Evolutionary conservation across 1,139 yeast species (phyloP).

Genomic region (Yamadazyma dendronema): DNA sequence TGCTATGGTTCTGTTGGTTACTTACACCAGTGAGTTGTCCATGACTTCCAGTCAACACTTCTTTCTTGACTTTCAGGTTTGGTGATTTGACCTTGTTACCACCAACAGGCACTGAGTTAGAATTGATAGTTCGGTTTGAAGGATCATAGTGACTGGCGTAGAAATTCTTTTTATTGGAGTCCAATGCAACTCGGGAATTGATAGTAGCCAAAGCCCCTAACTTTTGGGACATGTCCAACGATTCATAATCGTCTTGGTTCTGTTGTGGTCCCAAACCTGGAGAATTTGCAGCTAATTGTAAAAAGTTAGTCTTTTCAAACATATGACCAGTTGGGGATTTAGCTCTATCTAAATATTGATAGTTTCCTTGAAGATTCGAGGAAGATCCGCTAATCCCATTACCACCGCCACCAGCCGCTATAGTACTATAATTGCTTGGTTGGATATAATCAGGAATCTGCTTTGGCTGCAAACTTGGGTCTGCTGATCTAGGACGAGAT

Average conservation of each 20-base stretch:
- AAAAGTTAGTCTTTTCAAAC: constrained; percentile 44
- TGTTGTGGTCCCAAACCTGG: constrained; percentile 18
- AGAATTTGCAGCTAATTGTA: constrained; percentile 42
- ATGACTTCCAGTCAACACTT: constrained; percentile 3
- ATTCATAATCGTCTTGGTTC: constrained; percentile 19
- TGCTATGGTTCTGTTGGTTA: constrained; percentile 11
- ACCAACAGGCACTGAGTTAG: constrained; percentile 37
- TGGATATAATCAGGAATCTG: constrained; percentile 2
- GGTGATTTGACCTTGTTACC: constrained; percentile 18
- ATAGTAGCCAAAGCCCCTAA: constrained; percentile 65
- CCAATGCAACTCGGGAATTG: constrained; percentile 59
- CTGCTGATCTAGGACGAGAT: constrained; percentile 45
- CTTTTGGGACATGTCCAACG: constrained; percentile 46
- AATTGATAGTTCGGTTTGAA: constrained; percentile 35
- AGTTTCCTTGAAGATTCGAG: constrained; percentile 1
- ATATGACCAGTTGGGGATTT: constrained; percentile 46
- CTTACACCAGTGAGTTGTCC: background rate
- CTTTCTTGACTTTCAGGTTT: constrained; percentile 11
- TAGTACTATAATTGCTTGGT: background rate
- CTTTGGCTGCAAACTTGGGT: constrained; percentile 26
- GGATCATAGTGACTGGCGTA: constrained; percentile 23
- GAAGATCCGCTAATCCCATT: background rate
- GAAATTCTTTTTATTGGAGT: constrained; percentile 44
- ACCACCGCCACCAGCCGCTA: constrained; percentile 6
- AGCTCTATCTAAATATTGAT: constrained; percentile 32